These are phyloP conservation scores for Croton laevigatus DNA, from an alignment of 441 rosid genomes.

Conservation along the genomic window DNA sequence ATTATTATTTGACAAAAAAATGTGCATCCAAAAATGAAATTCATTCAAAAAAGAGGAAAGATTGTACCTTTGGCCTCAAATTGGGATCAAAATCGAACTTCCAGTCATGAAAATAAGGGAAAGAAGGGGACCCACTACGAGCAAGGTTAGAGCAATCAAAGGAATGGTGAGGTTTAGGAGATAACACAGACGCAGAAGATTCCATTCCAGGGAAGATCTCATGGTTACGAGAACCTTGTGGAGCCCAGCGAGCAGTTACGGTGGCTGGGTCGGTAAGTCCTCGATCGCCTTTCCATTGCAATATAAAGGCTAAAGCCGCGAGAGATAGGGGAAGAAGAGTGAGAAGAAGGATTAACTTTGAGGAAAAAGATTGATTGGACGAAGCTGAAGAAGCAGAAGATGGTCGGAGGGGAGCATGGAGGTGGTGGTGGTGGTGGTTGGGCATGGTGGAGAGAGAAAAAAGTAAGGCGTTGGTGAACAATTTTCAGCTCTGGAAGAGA, in stretches of 20 bases:
- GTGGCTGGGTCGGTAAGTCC: constrained; percentile 65
- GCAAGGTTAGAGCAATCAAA: constrained; percentile 63
- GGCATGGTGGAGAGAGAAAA: constrained; percentile 39
- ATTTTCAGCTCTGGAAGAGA: neutral
- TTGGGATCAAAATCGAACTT: constrained; percentile 61
- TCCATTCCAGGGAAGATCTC: constrained; percentile 96
- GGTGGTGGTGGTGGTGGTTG: constrained; percentile 41
- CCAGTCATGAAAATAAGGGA: constrained; percentile 85
- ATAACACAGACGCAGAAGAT: constrained; percentile 47
- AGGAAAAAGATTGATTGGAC: constrained; percentile 43
- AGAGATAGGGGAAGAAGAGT: constrained; percentile 85
- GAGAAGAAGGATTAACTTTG: constrained; percentile 74
- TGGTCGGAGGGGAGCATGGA: constrained; percentile 41
- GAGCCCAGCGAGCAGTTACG: constrained; percentile 58
- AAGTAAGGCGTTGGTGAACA: neutral
- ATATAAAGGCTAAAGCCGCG: constrained; percentile 78
- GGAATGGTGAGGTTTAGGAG: constrained; percentile 50
- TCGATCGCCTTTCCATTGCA: constrained; percentile 72
- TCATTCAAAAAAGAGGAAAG: neutral
- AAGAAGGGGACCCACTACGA: constrained; percentile 75
- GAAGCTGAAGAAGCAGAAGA: constrained; percentile 34
- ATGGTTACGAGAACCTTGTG: constrained; percentile 62
- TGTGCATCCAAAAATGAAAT: neutral
- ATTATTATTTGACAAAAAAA: too few species aligned
- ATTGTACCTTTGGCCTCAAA: constrained; percentile 67